Base-by-base conservation (phyloP, 352 stramenopile species). In the Phytophthora brassicae region DNA sequence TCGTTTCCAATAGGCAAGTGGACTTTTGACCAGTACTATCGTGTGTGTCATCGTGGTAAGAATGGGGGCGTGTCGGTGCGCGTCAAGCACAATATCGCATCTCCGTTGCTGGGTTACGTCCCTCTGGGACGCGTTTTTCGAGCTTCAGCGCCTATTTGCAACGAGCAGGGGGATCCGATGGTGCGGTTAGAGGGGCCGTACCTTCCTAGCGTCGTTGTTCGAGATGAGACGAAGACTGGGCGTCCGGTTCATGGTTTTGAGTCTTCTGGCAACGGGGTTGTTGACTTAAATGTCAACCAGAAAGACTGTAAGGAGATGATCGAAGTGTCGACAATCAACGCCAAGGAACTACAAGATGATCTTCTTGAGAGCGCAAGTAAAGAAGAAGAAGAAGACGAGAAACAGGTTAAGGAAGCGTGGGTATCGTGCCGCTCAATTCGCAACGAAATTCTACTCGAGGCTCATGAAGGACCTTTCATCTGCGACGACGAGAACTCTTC, bases 151-250 rank as follows among this genome's bases (percentile, higher is more conserved):
- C 59, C 79, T 1, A 74, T 90, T 42, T 86, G 68, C 71, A 92
- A 90, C 29, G 83, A 92, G 33, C 81, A 90, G 39, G 83, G 83
- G 14, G 83, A 92, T 17, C 64, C 75, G 16, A 92, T 92, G 81
- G 79, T 90, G 44, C 77, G 85, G 35, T 61, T 92, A 56, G 75
- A 81, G 51, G 70, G 68, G 11, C 75, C 59, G 11, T 24, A 56
- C n/a, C 41, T 89, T 1, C 47, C 70, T 0, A 68, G 26, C n/a
- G 66, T 79, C 19, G 64, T 84, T 19, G 53, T 72, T 2, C 56
- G 64, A 23, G 58, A 64, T 4, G 47, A 64, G 20, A 23, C 17
- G 7, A 44, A 44, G n/a, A 4, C n/a, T 22, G 38, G 38, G 19
- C 38, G 38, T 8, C 17, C 19, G 3, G 16, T 23, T n/a, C 36